Base-by-base conservation (phyloP, 257 asterid species). In the Solanum medicagineum region DNA sequence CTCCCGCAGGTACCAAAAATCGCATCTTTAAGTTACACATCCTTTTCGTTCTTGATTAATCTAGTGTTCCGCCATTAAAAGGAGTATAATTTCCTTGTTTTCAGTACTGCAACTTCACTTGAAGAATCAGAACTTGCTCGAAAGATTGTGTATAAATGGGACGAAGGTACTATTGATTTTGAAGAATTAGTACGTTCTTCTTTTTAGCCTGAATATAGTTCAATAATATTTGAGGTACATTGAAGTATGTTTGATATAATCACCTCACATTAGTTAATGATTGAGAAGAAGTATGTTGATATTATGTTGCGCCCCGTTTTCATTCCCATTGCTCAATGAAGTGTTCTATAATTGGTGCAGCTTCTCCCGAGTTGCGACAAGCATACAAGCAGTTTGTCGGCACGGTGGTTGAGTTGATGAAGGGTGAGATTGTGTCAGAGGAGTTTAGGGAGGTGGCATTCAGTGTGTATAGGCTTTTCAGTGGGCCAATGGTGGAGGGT, bases 371-470 rank as follows among this genome's bases (percentile, higher is more conserved):
- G 88, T 84, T 89, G 83, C 93, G 97, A 83, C 94, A 94, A 87
- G 88, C 92, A 7, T 96, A 95, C 91, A 96, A 94, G 91, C 92
- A 91, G 81, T 96, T 92, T 85, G 84, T 94, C 65, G 92, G 89
- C 7, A 93, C 91, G 19, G 93, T 96, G 85, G 93, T 92, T 84
- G 98, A 95, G 90, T 84, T 95, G 90, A 89, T 92, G 92, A 98
- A 94, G 20, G 94, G 93, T 24, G 98, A 95, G 82, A 92, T 93
- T 86, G 93, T 90, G 87, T 91, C 97, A 2, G 98, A 92, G 93
- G 99, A 96, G 92, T 96, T 96, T 86, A 92, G 89, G 69, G 97
- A 96, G 91, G 94, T 95, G 91, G 98, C 97, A 19, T 85, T 95
- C 87, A 88, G 87, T 86, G 92, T 89, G 51, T 94, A 94, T 87